Conservation (phyloP, 2,329 filamentous ascomycete species). For the Keithomyces neogunnii region DNA sequence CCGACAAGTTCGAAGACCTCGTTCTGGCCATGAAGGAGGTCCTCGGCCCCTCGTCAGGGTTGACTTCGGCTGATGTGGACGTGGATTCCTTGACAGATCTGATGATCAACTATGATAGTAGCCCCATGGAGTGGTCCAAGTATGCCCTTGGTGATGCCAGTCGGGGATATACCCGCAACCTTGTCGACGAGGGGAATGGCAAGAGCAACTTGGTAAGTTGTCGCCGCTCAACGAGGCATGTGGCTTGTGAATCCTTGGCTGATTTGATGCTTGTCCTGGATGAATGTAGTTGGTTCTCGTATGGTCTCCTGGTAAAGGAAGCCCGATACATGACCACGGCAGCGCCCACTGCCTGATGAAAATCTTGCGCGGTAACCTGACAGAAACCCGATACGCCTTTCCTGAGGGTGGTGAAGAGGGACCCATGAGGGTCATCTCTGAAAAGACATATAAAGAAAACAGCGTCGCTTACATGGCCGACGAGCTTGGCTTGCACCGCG, state of each 20-base stretch:
- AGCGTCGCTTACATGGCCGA: slow-evolving; percentile 88
- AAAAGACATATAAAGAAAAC: slow-evolving; percentile 60
- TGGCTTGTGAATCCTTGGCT: background rate
- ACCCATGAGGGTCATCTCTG: slow-evolving; percentile 56
- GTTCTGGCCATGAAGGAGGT: slow-evolving; percentile 64
- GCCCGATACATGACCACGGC: slow-evolving; percentile 80
- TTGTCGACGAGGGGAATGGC: slow-evolving; percentile 82
- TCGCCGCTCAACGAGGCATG: background rate
- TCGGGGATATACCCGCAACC: slow-evolving; percentile 73
- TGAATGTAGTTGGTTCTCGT: slow-evolving; percentile 66
- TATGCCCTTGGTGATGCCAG: slow-evolving; percentile 67
- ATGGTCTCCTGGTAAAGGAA: slow-evolving; percentile 78
- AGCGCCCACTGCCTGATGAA: slow-evolving; percentile 93
- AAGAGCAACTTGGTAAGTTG: slow-evolving; percentile 61
- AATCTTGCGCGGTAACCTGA: slow-evolving; percentile 68
- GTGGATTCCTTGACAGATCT: slow-evolving; percentile 59
- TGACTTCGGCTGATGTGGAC: slow-evolving; percentile 76
- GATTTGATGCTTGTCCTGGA: background rate
- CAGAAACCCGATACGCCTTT: slow-evolving; percentile 74
- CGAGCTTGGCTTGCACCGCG: slow-evolving; percentile 75
- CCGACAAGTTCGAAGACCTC: slow-evolving; percentile 56
- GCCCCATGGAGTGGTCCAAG: slow-evolving; percentile 60
- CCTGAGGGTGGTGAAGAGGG: slow-evolving; percentile 44
- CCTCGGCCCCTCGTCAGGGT: slow-evolving; percentile 72
- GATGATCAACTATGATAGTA: slow-evolving; percentile 67